Evolutionary conservation across 2,329 filamentous ascomycete species (phyloP), one percentile per base, ranked within the genome.

Genomic region (Boeremia exigua): DNA sequence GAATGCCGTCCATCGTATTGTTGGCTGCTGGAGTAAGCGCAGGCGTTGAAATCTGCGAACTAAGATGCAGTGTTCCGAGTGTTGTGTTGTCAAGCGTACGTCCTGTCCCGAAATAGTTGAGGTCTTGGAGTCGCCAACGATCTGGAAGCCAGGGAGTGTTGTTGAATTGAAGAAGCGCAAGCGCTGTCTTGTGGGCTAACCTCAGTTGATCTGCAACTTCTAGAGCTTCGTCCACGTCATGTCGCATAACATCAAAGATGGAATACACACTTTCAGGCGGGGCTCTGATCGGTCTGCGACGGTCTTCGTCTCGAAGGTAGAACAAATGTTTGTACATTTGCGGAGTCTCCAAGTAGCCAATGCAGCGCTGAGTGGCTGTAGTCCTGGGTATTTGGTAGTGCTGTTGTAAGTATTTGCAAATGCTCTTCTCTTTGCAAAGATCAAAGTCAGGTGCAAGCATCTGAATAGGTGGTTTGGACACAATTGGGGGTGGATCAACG

Each of bases 301-400:
- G 15, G 5, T 37, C 49, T 34, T 57, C 42, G 25, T 59, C 60
- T 14, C 33, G 51, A 9, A 62, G 48, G 29, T 67, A 70, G 47
- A 70, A 70, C 9, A 56, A 39, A 32, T 68, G 63, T 33, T 54
- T 60, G 46, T 65, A 67, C 46, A 57, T 46, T 3, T 61, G 45
- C 4, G 61, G 63, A 17, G 58, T 56, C 39, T 68, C 65, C 4
- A 70, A 50, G 30, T 68, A 71, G 0, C 68, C 68, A 23, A 69
- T 34, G 40, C 66, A 68, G 3, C 51, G 56, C 1, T 43, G 56
- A 12, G 38, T 30, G 9, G 50, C 4, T 11, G 44, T 33, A 1
- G 37, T 25, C 11, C 43, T 34, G 14, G 50, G 42, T 11, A 49
- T 23, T 17, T 55, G 53, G 12, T 64, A 40, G 42, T 52, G 60